A percentile compares a stretch with the other conserved stretches of the same genome.
Evolutionary conservation across 768 basidiomycete genomes (phyloP).

Genomic region (Mycena pura): DNA sequence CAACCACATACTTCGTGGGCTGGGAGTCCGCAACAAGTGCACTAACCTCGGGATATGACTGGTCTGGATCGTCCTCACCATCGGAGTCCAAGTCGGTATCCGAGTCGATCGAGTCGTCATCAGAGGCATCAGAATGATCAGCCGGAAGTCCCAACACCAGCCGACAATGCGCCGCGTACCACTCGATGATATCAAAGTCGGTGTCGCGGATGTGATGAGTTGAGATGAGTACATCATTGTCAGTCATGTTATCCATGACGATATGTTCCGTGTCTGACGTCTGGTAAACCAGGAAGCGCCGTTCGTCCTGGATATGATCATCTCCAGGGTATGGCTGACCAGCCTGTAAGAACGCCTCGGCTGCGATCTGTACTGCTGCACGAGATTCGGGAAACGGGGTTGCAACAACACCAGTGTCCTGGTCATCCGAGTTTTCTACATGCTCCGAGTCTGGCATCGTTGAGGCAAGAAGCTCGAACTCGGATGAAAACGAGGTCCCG

Average conservation of each 20-base stretch:
- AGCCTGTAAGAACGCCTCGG: not conserved
- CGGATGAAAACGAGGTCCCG: not conserved
- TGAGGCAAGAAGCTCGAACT: not conserved
- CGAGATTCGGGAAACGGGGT: not conserved
- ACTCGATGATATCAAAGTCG: not conserved
- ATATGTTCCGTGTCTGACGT: constrained; percentile 13
- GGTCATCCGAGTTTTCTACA: too few relatives aligned
- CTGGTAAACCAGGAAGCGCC: constrained; percentile 12
- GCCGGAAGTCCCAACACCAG: not conserved
- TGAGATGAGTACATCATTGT: not conserved
- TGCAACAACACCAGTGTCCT: too few relatives aligned
- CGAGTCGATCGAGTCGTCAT: too few relatives aligned
- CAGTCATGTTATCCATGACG: constrained; percentile 9
- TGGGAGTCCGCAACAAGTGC: not conserved
- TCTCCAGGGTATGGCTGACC: constrained; percentile 13
- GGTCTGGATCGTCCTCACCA: not conserved
- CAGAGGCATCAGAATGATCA: not conserved
- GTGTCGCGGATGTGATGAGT: not conserved
- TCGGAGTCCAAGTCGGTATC: not conserved
- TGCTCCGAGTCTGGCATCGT: not conserved
- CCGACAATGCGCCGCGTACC: not conserved
- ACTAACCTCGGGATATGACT: not conserved
- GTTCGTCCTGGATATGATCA: not conserved
- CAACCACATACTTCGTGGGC: not conserved
- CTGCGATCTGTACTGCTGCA: not conserved